These are phyloP conservation scores for Termitomyces sp. DNA, from an alignment of 768 basidiomycete species.

Conservation along the genomic window DNA sequence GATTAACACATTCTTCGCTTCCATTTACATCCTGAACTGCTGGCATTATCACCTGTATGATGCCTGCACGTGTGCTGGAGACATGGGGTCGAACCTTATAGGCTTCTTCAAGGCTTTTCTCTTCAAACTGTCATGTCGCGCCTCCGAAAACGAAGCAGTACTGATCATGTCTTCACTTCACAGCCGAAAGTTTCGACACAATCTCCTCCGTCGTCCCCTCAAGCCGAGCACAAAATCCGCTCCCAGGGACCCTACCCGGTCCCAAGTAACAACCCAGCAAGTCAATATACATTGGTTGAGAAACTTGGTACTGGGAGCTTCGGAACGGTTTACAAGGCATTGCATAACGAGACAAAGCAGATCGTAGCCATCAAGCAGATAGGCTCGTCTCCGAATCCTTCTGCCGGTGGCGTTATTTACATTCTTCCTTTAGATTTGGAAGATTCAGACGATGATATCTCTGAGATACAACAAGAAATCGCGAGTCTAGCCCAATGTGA, in stretches of 20 bases:
- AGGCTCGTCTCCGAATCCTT: slow-evolving; percentile 46
- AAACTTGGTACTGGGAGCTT: slow-evolving; percentile 98
- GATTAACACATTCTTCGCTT: slow-evolving; percentile 1
- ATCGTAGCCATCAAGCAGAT: slow-evolving; percentile 99
- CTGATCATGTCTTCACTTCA: slow-evolving; percentile 30
- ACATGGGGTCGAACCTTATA: slow-evolving; percentile 18
- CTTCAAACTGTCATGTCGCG: slow-evolving; percentile 42
- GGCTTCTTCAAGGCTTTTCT: slow-evolving; percentile 23
- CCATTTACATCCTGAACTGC: slow-evolving; percentile 1
- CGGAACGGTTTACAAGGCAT: slow-evolving; percentile 95
- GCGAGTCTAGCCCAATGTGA: slow-evolving; percentile 94
- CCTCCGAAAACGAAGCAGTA: slow-evolving; percentile 37
- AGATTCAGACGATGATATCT: slow-evolving; percentile 97
- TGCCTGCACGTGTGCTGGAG: slow-evolving; percentile 16
- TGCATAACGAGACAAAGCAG: slow-evolving; percentile 91
- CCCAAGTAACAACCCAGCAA: slow-evolving; percentile 78
- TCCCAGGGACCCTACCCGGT: slow-evolving; percentile 62
- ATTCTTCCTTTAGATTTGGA: slow-evolving; percentile 69
- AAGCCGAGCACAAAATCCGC: slow-evolving; percentile 36
- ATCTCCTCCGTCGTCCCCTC: slow-evolving; percentile 52
- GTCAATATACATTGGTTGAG: slow-evolving; percentile 89
- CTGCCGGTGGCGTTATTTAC: neutral
- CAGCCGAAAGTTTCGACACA: slow-evolving; percentile 40
- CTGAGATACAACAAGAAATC: slow-evolving; percentile 98
- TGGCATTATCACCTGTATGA: slow-evolving; percentile 2